Evolutionary conservation across 352 stramenopile species (phyloP).

Genomic region (Globisporangium radiosum): DNA sequence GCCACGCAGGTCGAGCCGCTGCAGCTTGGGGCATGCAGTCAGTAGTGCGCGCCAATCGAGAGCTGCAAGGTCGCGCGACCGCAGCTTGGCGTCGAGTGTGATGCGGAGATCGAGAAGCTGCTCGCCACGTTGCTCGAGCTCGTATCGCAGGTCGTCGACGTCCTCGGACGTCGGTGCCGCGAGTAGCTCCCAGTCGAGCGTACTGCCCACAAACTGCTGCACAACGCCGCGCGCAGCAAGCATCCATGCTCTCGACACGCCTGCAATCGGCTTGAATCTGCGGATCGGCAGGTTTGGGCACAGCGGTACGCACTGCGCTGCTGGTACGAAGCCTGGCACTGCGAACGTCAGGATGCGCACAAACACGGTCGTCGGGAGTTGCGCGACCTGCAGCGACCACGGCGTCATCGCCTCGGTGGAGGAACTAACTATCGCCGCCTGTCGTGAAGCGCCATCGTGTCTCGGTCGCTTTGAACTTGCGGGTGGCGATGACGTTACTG

Average conservation of each 20-base stretch:
- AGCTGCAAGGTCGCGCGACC: slow-evolving; percentile 1
- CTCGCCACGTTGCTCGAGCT: slow-evolving; percentile 7
- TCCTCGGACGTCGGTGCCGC: neutral
- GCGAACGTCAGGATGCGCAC: slow-evolving; percentile 9
- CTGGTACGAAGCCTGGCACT: slow-evolving; percentile 3
- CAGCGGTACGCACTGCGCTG: neutral
- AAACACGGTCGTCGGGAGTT: slow-evolving; percentile 1
- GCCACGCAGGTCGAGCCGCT: slow-evolving; percentile 17
- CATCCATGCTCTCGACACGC: slow-evolving; percentile 3
- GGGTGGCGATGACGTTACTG: neutral
- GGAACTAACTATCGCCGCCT: too few species aligned
- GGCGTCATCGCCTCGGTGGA: too few species aligned
- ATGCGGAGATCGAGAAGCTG: slow-evolving; percentile 6
- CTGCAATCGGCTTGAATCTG: neutral
- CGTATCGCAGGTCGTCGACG: neutral
- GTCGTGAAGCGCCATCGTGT: neutral
- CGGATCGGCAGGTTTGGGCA: slow-evolving; percentile 10
- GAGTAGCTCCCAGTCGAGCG: slow-evolving; percentile 3
- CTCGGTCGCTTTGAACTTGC: neutral
- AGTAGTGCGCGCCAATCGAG: slow-evolving; percentile 16
- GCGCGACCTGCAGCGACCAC: neutral
- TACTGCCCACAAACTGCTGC: neutral
- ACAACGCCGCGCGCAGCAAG: slow-evolving; percentile 1
- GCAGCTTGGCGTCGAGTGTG: neutral
- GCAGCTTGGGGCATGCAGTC: slow-evolving; percentile 3